Conservation (phyloP, 2,329 filamentous ascomycete species). For the Hypoxylon sp. region DNA sequence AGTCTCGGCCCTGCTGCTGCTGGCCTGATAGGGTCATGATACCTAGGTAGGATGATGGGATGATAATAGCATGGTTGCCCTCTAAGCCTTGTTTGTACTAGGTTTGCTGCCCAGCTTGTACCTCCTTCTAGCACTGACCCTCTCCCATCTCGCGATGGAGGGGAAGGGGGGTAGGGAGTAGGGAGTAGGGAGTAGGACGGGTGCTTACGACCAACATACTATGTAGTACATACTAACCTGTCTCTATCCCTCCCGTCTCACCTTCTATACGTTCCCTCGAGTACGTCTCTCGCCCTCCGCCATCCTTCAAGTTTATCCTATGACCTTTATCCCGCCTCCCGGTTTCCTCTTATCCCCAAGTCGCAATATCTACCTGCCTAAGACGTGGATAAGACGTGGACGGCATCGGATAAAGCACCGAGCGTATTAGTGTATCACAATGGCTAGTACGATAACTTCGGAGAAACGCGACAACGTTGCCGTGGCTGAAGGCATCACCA, state of each 20-base stretch:
- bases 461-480: conserved; percentile 32
- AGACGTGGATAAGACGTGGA: conserved; percentile 22
- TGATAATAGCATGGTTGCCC: too few species aligned
- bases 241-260: too few species aligned
- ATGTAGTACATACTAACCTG: not conserved
- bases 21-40: not conserved
- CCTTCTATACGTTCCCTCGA: conserved; percentile 14
- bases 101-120: not conserved
- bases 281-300: conserved; percentile 16
- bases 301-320: conserved; percentile 35
- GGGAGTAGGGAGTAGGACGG: not conserved
- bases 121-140: not conserved
- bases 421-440: conserved; percentile 28
- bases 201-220: not conserved
- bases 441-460: conserved; percentile 21
- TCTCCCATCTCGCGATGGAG: conserved; percentile 1
- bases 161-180: conserved; percentile 9
- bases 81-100: too few species aligned
- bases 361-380: conserved; percentile 28
- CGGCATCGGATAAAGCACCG: conserved; percentile 32
- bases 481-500: conserved; percentile 41
- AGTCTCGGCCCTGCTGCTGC: conserved; percentile 20
- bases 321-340: conserved; percentile 36
- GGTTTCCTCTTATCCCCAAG: conserved; percentile 29
- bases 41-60: not conserved